Base-by-base conservation (phyloP, 345 rosid genomes). In the Populus tremula region DNA sequence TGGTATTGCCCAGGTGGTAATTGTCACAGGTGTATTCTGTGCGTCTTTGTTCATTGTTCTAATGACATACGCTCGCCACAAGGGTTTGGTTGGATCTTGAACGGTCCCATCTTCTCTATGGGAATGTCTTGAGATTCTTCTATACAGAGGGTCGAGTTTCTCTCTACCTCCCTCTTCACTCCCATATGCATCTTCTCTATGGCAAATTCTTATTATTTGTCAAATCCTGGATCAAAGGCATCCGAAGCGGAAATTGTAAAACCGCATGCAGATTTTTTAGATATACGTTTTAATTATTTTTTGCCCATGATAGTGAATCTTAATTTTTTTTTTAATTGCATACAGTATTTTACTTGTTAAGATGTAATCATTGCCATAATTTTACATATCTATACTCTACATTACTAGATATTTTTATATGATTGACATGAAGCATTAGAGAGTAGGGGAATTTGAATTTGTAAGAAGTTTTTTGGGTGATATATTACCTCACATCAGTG, bases 1-100 rank as follows among this genome's bases (percentile, higher is more conserved):
- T 43, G 10, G 45, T 41, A 11, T 43, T 43, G 47, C 47, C 72
- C 72, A 95, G 99, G 99, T 95, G 61, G 92, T 93, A 73, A 83
- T 85, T 14, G 11, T 84, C 16, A 50, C 94, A 0, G 97, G 92
- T 66, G 23, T 74, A 18, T 0, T 86, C 27, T 89, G 80, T 72
- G 83, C 87, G 16, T 1, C 80, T 41, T 0, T 89, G 68, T 96
- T 93, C 76, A 7, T 88, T 63, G 18, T 87, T 61, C 84, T 92
- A 29, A 88, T 93, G 85, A 87, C 97, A 2, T 94, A 90, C 72
- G 97, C 99, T 70, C 91, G 97, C 66, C 81, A 82, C 83, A 96
- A 96, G 86, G 96, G 98, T 43, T 86, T 93, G 73, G 92, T 96
- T 20, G 98, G 99, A 79, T 91, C 98, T 69, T 96, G 88, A 90